These are phyloP conservation scores for Sclerotinia borealis DNA, from an alignment of 2,329 filamentous ascomycete species.

Conservation along the genomic window DNA sequence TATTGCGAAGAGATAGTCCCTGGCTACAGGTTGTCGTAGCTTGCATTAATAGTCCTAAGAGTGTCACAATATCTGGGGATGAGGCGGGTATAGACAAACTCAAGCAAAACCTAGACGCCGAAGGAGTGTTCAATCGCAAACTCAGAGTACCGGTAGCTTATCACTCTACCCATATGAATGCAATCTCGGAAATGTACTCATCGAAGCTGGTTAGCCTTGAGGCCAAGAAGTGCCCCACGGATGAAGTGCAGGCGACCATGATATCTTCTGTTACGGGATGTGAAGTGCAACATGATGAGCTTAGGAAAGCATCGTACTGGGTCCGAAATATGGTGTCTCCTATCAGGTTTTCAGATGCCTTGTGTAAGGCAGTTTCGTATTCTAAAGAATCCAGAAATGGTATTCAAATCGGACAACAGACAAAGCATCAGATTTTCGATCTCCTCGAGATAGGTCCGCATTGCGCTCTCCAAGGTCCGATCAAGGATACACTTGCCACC, in stretches of 20 bases:
- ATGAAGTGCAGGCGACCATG: neutral
- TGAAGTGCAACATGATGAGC: neutral
- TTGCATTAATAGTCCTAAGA: conserved; percentile 2
- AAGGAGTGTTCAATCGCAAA: neutral
- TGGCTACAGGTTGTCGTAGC: neutral
- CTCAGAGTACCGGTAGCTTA: neutral
- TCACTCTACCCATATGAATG: neutral
- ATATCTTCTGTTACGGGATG: neutral
- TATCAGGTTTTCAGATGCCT: neutral
- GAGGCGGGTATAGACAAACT: neutral
- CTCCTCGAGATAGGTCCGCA: conserved; percentile 15
- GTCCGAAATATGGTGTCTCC: neutral
- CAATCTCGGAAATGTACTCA: neutral
- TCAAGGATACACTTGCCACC: neutral
- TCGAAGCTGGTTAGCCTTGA: neutral
- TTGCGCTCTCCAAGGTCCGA: conserved; percentile 8
- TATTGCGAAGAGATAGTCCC: neutral
- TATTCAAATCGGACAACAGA: neutral
- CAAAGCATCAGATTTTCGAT: neutral
- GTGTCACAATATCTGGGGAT: neutral
- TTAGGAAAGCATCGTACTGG: neutral
- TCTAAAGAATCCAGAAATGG: too few species aligned
- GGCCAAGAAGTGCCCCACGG: too few species aligned
- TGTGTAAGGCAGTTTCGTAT: neutral
- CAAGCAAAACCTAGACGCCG: neutral